Evolutionary conservation across 1,284 basidiomycete species (phyloP).

Genomic region (Austroboletus niveus): DNA sequence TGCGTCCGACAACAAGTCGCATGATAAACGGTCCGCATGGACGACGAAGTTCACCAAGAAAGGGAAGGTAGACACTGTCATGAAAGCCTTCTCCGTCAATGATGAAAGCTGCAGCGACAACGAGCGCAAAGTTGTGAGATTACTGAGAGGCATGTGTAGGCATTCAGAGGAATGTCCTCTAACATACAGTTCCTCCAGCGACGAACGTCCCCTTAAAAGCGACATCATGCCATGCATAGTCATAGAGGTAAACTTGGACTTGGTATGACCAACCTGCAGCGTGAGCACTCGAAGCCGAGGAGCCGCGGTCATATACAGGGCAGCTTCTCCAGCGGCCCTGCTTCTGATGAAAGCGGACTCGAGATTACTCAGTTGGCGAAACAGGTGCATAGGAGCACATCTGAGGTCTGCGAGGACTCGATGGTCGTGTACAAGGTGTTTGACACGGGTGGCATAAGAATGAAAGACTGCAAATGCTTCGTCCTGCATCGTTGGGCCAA

Average conservation of each 20-base stretch:
- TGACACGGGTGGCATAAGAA: slow-evolving; percentile 48
- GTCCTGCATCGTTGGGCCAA: slow-evolving; percentile 9
- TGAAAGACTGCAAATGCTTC: slow-evolving; percentile 34
- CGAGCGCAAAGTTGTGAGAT: slow-evolving; percentile 38
- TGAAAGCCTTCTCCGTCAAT: slow-evolving; percentile 41
- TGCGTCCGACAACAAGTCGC: slow-evolving; percentile 27
- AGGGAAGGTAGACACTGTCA: slow-evolving; percentile 43
- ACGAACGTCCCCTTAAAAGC: slow-evolving; percentile 26
- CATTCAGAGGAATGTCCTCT: slow-evolving; percentile 44
- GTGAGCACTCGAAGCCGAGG: slow-evolving; percentile 38
- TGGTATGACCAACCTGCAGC: slow-evolving; percentile 40
- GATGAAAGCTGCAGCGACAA: slow-evolving; percentile 48
- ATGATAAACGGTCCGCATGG: slow-evolving; percentile 45
- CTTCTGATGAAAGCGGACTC: slow-evolving; percentile 39
- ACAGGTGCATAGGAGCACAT: slow-evolving; percentile 23
- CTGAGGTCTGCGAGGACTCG: slow-evolving; percentile 28
- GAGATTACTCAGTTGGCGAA: slow-evolving; percentile 36
- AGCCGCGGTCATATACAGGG: slow-evolving; percentile 36
- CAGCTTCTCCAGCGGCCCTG: slow-evolving; percentile 32
- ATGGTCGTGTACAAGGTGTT: slow-evolving; percentile 40
- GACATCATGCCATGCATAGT: slow-evolving; percentile 31
- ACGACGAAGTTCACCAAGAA: slow-evolving; percentile 45
- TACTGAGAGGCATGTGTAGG: slow-evolving; percentile 37
- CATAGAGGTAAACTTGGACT: slow-evolving; percentile 3
- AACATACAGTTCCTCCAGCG: slow-evolving; percentile 42